Conservation (phyloP, 306 rosid genomes). For the Sechiopsis laciniata region DNA sequence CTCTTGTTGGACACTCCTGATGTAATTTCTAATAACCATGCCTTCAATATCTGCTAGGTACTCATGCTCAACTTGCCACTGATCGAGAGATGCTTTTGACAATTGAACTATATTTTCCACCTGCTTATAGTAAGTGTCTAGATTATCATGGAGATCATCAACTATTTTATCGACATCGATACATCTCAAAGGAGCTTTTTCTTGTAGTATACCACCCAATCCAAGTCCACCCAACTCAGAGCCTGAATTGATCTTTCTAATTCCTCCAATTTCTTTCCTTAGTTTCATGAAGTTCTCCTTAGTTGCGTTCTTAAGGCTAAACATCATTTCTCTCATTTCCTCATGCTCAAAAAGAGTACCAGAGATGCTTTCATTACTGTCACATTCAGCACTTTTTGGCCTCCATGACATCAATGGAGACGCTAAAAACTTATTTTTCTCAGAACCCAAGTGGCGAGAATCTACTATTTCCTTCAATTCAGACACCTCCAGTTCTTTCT, state of each 20-base stretch:
- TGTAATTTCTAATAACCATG: constrained; percentile 49
- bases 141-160: constrained; percentile 36
- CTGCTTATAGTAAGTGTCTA: constrained; percentile 37
- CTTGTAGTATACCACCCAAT: constrained; percentile 57
- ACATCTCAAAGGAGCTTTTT: constrained; percentile 49
- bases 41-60: constrained; percentile 59
- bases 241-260: constrained; percentile 43
- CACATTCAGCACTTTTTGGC: constrained; percentile 21
- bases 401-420: constrained; percentile 21
- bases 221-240: constrained; percentile 62
- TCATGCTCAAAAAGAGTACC: constrained; percentile 30
- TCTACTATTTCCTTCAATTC: constrained; percentile 45
- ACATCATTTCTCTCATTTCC: constrained; percentile 32
- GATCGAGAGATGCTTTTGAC: constrained; percentile 43
- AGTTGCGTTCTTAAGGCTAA: constrained; percentile 34
- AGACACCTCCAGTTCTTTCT: constrained; percentile 63
- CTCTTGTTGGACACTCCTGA: constrained; percentile 43
- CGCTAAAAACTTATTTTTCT: constrained; percentile 25
- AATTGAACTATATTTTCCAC: constrained; percentile 36
- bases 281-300: constrained; percentile 49
- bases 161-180: constrained; percentile 39
- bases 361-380: constrained; percentile 12
- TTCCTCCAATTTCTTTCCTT: constrained; percentile 50
- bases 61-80: constrained; percentile 61
- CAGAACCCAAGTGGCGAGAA: constrained; percentile 28